phyloP scores from a whole-genome alignment of 2,329 filamentous ascomycete species.

The Fusarium redolens region DNA sequence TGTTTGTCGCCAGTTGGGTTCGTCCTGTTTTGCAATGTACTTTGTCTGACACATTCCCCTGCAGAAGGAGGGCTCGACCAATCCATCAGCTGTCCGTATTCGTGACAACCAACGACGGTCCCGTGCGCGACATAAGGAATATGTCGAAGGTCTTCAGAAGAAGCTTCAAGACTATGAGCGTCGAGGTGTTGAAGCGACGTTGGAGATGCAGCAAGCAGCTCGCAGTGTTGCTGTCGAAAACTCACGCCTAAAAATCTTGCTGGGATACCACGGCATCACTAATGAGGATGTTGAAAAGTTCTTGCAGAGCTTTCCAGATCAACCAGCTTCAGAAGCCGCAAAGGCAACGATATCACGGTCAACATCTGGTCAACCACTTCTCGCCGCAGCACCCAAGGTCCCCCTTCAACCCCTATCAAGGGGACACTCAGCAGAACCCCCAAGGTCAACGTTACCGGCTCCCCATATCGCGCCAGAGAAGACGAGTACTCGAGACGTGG shows the following conservation, averaged over 20 bases:
- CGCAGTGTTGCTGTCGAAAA: slow-evolving; percentile 63
- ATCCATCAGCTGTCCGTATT: slow-evolving; percentile 53
- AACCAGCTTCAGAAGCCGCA: slow-evolving; percentile 46
- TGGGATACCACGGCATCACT: slow-evolving; percentile 54
- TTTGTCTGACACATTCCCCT: slow-evolving; percentile 36
- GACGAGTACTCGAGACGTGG: slow-evolving; percentile 41
- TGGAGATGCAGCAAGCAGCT: slow-evolving; percentile 66
- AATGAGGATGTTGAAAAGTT: slow-evolving; percentile 55
- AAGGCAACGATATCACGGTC: slow-evolving; percentile 41
- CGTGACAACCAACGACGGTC: slow-evolving; percentile 66
- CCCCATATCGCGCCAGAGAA: slow-evolving; percentile 32
- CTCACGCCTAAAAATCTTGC: slow-evolving; percentile 55
- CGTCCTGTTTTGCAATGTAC: slow-evolving; percentile 15
- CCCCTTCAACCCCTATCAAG: slow-evolving; percentile 38
- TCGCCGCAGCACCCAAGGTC: slow-evolving; percentile 28
- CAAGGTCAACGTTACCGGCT: slow-evolving; percentile 19
- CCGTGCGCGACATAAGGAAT: slow-evolving; percentile 62
- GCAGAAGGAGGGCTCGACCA: slow-evolving; percentile 45
- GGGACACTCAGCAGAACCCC: slow-evolving; percentile 31
- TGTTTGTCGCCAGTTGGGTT: slow-evolving; percentile 12
- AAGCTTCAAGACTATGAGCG: slow-evolving; percentile 60
- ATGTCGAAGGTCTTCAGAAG: slow-evolving; percentile 60
- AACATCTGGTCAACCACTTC: slow-evolving; percentile 12
- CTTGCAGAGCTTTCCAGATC: slow-evolving; percentile 51
- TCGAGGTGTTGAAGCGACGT: slow-evolving; percentile 60